Evolutionary conservation across 1,139 yeast species (phyloP).

Genomic region (Suzukiozyma palmioleophila): DNA sequence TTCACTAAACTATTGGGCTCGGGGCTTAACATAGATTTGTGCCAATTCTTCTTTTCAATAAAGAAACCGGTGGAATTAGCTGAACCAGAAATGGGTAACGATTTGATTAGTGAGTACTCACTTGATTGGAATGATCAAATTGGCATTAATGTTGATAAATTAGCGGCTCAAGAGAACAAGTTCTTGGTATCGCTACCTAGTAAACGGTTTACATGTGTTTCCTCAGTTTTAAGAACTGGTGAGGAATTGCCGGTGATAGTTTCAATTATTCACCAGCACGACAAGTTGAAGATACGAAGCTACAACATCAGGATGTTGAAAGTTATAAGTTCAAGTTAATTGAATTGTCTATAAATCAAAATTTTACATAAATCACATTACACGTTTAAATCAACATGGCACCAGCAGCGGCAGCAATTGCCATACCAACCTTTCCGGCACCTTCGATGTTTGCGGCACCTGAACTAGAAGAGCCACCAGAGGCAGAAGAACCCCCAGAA

Average conservation of each 20-base stretch:
- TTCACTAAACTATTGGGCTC: slow-evolving; percentile 58
- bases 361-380: slow-evolving; percentile 1
- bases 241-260: slow-evolving; percentile 22
- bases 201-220: slow-evolving; percentile 16
- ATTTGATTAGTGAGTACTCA: slow-evolving; percentile 3
- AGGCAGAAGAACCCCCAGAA: slow-evolving; percentile 5
- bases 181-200: slow-evolving; percentile 10
- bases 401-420: slow-evolving; percentile 20
- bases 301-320: slow-evolving; percentile 8
- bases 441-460: slow-evolving; percentile 1
- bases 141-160: slow-evolving; percentile 8
- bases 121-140: slow-evolving; percentile 13
- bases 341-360: no score
- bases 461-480: slow-evolving; percentile 3
- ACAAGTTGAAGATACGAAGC: slow-evolving; percentile 2
- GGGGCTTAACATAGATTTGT: slow-evolving; percentile 55
- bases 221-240: slow-evolving; percentile 14
- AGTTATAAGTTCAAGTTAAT: slow-evolving; percentile 2
- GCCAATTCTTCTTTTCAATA: slow-evolving; percentile 16
- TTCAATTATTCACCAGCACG: slow-evolving; percentile 19
- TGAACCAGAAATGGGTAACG: slow-evolving; percentile 3
- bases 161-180: slow-evolving; percentile 8
- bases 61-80: slow-evolving; percentile 3
- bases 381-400: slow-evolving; percentile 19
- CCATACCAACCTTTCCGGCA: neutral